A percentile compares a stretch with the other conserved stretches of the same genome.
These are phyloP conservation scores for Diaporthe helianthi DNA, from an alignment of 2,329 filamentous ascomycete genomes.

Conservation along the genomic window DNA sequence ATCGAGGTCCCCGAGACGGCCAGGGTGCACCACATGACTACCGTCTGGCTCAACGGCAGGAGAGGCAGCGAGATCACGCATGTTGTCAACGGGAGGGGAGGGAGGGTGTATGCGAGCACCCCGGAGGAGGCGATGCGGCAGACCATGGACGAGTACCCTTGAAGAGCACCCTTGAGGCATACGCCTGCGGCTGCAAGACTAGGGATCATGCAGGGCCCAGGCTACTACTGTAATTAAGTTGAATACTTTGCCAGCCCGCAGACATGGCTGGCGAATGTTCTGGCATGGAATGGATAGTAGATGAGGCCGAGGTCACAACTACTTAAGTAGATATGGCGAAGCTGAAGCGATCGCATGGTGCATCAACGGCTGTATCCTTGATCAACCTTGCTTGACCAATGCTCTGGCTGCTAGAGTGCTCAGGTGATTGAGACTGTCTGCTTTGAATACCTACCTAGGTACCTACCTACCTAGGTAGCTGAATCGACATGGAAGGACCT, in stretches of 20 bases:
- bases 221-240: not conserved
- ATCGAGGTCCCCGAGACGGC: slow-evolving; percentile 43
- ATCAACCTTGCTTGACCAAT: not conserved
- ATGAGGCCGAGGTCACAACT: not conserved
- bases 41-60: slow-evolving; percentile 42
- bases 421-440: not conserved
- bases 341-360: not conserved
- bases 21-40: slow-evolving; percentile 43
- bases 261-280: not conserved
- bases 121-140: slow-evolving; percentile 44
- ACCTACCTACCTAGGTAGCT: too few relatives aligned
- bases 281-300: not conserved
- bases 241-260: not conserved
- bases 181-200: not conserved
- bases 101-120: slow-evolving; percentile 40
- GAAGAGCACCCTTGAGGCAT: not conserved
- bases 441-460: not conserved
- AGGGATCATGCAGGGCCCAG: not conserved
- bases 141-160: slow-evolving; percentile 40
- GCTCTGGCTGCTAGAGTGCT: too few relatives aligned
- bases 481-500: not conserved
- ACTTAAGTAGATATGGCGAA: not conserved
- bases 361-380: too few relatives aligned
- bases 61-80: slow-evolving; percentile 44
- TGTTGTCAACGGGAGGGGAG: slow-evolving; percentile 42